Conservation (phyloP, 2,329 filamentous ascomycete genomes). For the Talaromyces sp. region DNA sequence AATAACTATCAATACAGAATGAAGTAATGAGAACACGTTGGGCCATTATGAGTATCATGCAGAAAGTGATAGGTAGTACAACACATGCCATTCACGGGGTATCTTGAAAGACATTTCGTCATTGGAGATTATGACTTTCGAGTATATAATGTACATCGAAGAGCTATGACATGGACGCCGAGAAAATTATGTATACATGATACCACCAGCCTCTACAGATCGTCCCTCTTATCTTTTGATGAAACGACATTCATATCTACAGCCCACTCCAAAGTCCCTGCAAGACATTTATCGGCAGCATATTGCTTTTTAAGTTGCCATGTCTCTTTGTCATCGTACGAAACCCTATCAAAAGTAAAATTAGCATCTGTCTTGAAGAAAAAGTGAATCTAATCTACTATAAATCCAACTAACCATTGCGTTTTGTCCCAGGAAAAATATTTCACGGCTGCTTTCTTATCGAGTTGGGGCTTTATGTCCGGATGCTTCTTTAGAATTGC, state of each 20-base stretch:
- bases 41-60: background rate
- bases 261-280: slow-evolving; percentile 30
- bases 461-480: slow-evolving; percentile 18
- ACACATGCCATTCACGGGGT: background rate
- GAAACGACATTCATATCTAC: slow-evolving; percentile 17
- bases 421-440: slow-evolving; percentile 20
- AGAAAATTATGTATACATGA: background rate
- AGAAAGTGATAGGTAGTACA: background rate
- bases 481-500: slow-evolving; percentile 23
- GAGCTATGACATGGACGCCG: background rate
- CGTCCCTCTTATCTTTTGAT: background rate
- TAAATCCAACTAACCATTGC: slow-evolving; percentile 16
- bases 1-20: background rate
- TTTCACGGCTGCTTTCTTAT: slow-evolving; percentile 23
- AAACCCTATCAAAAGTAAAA: slow-evolving; percentile 20
- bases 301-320: slow-evolving; percentile 35
- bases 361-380: no score
- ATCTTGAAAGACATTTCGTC: background rate
- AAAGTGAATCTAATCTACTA: no score
- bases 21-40: background rate
- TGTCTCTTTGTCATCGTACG: slow-evolving; percentile 38
- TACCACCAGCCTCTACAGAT: background rate
- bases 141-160: background rate
- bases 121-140: background rate
- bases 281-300: slow-evolving; percentile 32